phyloP scores from a whole-genome alignment of 148 eudicot species.

The Selenicereus undatus region DNA sequence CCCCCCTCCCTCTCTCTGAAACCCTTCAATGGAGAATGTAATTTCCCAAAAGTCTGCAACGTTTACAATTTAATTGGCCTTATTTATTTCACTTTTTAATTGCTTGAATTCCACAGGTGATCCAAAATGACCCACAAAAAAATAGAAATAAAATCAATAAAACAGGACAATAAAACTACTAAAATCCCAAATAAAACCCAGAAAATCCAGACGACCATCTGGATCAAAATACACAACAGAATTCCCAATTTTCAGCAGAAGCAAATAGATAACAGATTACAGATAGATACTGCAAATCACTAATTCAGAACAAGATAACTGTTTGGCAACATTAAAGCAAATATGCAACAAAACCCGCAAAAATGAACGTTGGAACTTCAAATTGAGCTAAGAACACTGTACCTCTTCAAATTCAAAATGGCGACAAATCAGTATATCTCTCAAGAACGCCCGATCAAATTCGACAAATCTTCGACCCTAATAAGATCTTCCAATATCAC shows the following conservation, averaged over 20 bases:
- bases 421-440: neutral
- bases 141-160: conserved; percentile 6
- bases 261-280: neutral
- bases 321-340: conserved; percentile 1
- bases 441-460: neutral
- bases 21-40: conserved; percentile 13
- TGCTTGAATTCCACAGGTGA: conserved; percentile 9
- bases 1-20: conserved; percentile 4
- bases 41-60: conserved; percentile 1
- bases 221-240: conserved; percentile 13
- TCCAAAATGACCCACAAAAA: neutral
- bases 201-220: conserved; percentile 9
- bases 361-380: conserved; percentile 10
- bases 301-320: neutral
- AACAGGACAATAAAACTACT: conserved; percentile 9
- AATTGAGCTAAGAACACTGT: neutral
- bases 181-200: neutral
- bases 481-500: neutral
- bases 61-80: neutral
- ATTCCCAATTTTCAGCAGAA: conserved; percentile 1
- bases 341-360: neutral
- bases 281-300: neutral
- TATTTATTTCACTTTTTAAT: neutral
- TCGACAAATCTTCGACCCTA: neutral
- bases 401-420: neutral